A percentile compares a stretch with the other conserved stretches of the same genome.
Evolutionary conservation across 2,329 filamentous ascomycete species (phyloP).

Genomic region (Trichoderma gracile): DNA sequence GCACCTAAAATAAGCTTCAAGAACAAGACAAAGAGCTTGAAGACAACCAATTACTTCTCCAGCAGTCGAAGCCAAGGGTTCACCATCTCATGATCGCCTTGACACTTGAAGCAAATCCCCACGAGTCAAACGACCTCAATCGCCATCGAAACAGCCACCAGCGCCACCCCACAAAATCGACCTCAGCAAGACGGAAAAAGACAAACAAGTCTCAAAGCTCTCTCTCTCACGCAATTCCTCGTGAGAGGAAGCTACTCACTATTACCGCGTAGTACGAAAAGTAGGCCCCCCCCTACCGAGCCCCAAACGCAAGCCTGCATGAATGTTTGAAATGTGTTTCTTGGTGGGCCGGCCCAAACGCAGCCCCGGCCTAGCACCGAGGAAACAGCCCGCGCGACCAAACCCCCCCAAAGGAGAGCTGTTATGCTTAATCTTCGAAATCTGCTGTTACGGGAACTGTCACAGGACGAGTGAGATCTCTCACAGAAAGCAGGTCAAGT

Average conservation of each 20-base stretch:
- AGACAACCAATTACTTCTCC: too few relatives aligned
- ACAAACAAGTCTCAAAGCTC: not conserved
- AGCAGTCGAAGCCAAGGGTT: not conserved
- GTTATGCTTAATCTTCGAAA: conserved; percentile 29
- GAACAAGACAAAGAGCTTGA: too few relatives aligned
- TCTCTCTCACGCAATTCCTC: not conserved
- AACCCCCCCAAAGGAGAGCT: conserved; percentile 26
- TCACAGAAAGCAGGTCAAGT: conserved; percentile 27
- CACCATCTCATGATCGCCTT: not conserved
- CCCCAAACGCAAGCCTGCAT: conserved; percentile 7
- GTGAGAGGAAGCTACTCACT: too few relatives aligned
- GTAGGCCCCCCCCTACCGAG: not conserved
- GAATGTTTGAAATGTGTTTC: conserved; percentile 20
- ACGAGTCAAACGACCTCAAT: not conserved
- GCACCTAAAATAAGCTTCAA: too few relatives aligned
- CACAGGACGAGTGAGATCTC: conserved; percentile 32
- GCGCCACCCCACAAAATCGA: not conserved
- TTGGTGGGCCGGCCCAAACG: conserved; percentile 14
- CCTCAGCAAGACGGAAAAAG: not conserved
- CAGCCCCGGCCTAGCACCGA: not conserved
- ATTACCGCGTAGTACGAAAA: too few relatives aligned
- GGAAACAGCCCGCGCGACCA: conserved; percentile 3
- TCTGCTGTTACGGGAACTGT: conserved; percentile 32
- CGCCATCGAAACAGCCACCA: not conserved
- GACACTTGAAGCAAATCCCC: not conserved